Evolutionary conservation across 352 stramenopile species (phyloP).

Genomic region (Pythium aphanidermatum): DNA sequence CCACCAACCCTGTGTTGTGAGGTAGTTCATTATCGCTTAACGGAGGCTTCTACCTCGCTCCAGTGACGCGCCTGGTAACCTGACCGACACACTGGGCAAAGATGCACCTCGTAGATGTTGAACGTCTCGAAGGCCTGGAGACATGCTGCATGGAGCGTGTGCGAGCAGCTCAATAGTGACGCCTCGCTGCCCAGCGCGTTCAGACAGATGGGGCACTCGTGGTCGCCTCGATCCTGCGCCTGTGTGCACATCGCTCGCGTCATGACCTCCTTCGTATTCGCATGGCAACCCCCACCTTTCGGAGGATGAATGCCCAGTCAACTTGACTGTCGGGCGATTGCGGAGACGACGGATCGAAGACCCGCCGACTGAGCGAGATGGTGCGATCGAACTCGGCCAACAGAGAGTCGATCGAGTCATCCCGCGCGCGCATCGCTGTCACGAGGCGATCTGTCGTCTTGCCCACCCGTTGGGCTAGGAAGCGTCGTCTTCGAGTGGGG

Average conservation of each 20-base stretch:
- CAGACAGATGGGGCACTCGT: slow-evolving; percentile 81
- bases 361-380: slow-evolving; percentile 49
- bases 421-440: slow-evolving; percentile 42
- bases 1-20: too few species aligned
- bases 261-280: too few species aligned
- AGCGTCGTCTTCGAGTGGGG: too few species aligned
- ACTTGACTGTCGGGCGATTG: too few species aligned
- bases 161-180: slow-evolving; percentile 69
- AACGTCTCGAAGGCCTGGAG: slow-evolving; percentile 79
- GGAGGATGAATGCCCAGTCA: too few species aligned
- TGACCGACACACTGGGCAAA: slow-evolving; percentile 71
- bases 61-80: slow-evolving; percentile 24
- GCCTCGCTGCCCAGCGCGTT: slow-evolving; percentile 62
- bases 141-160: slow-evolving; percentile 70
- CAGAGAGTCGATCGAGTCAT: slow-evolving; percentile 82
- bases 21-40: background rate
- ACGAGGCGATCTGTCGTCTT: slow-evolving; percentile 54
- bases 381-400: slow-evolving; percentile 72
- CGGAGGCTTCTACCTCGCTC: background rate
- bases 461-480: too few species aligned
- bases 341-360: slow-evolving; percentile 59
- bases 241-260: slow-evolving; percentile 3
- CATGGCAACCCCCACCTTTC: too few species aligned
- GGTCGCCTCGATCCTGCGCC: slow-evolving; percentile 38
- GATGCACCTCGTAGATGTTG: slow-evolving; percentile 76